A percentile compares a stretch with the other conserved stretches of the same genome.
Evolutionary conservation across 2,329 filamentous ascomycete genomes (phyloP).

Genomic region (Trichoderma koningii): DNA sequence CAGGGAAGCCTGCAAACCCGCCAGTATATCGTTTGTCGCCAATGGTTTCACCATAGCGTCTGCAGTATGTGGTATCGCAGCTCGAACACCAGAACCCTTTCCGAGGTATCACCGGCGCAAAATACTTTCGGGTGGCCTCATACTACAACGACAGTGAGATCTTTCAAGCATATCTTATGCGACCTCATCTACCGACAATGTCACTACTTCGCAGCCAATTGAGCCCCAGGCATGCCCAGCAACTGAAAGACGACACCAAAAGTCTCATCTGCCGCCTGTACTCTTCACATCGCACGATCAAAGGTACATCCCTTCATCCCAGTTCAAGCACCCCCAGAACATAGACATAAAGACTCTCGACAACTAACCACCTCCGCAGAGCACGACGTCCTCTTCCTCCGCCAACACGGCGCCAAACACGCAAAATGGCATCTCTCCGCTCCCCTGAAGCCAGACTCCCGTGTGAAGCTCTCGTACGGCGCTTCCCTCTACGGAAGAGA

Average conservation of each 20-base stretch:
- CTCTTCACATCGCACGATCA: slow-evolving; percentile 36
- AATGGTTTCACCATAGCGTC: no score
- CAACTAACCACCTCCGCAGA: slow-evolving; percentile 34
- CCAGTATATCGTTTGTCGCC: background rate
- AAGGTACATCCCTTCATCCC: slow-evolving; percentile 31
- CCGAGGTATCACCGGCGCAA: slow-evolving; percentile 36
- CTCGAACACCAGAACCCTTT: no score
- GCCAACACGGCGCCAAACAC: slow-evolving; percentile 41
- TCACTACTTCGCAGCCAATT: slow-evolving; percentile 7
- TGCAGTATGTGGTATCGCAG: no score
- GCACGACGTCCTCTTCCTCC: slow-evolving; percentile 46
- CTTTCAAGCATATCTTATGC: background rate
- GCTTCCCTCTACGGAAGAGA: slow-evolving; percentile 53
- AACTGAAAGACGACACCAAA: background rate
- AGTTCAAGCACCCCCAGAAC: background rate
- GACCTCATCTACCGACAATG: background rate
- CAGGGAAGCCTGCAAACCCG: background rate
- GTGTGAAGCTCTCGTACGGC: slow-evolving; percentile 46
- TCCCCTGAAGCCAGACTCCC: slow-evolving; percentile 38
- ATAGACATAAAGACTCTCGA: background rate
- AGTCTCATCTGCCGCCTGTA: slow-evolving; percentile 29
- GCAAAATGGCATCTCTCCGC: slow-evolving; percentile 45
- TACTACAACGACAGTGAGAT: background rate
- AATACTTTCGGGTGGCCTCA: slow-evolving; percentile 23
- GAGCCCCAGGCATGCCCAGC: background rate